A percentile compares a stretch with the other conserved stretches of the same genome.
phyloP scores from a whole-genome alignment of 2,329 filamentous ascomycete species.

The Talaromyces sp. region DNA sequence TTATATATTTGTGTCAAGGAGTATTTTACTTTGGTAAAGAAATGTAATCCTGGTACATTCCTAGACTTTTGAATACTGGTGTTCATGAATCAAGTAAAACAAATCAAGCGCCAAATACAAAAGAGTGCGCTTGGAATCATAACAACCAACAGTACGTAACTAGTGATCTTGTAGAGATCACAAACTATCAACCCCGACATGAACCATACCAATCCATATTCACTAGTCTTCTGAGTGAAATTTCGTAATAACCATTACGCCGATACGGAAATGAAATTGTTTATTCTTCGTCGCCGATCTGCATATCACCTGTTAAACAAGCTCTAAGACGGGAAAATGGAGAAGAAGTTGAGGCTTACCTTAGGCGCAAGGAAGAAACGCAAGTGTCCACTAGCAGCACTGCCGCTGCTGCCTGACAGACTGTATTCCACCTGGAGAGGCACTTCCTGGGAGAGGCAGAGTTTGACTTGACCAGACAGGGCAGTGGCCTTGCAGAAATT shows the following conservation, averaged over 20 bases:
- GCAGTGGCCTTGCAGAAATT: conserved; percentile 99
- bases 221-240: conserved; percentile 9
- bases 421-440: conserved; percentile 92
- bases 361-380: conserved; percentile 98
- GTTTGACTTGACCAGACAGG: conserved; percentile 76
- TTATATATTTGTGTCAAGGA: neutral
- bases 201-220: neutral
- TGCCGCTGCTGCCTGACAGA: conserved; percentile 38
- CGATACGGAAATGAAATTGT: conserved; percentile 16
- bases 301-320: conserved; percentile 5
- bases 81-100: neutral
- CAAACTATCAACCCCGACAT: neutral
- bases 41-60: neutral
- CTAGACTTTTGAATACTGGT: neutral
- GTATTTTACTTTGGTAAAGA: neutral
- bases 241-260: conserved; percentile 16
- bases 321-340: neutral
- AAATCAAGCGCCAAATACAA: neutral
- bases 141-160: neutral
- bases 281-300: conserved; percentile 62
- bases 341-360: conserved; percentile 52
- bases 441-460: conserved; percentile 93
- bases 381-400: conserved; percentile 70
- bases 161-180: neutral
- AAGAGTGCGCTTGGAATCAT: conserved; percentile 7